A percentile compares a stretch with the other conserved stretches of the same genome.
Conservation (phyloP, 768 basidiomycete genomes). For the Auricularia sp. region DNA sequence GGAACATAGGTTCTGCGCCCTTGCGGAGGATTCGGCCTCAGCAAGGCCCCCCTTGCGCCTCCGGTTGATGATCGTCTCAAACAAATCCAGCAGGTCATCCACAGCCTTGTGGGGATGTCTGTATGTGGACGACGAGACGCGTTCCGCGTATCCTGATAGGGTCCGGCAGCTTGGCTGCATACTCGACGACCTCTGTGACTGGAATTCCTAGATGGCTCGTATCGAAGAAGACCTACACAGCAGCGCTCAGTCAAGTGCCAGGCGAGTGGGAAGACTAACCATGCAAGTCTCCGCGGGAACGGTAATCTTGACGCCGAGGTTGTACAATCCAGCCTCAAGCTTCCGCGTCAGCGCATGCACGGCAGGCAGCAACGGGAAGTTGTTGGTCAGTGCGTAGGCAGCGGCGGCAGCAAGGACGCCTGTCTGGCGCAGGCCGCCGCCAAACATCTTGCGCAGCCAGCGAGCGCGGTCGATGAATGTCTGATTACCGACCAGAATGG, state of each 20-base stretch:
- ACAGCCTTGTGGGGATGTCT: conserved; percentile 72
- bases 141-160: conserved; percentile 65
- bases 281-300: conserved; percentile 82
- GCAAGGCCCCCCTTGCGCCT: conserved; percentile 49
- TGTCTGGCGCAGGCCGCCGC: conserved; percentile 91
- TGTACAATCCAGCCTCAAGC: conserved; percentile 59
- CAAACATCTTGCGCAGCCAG: conserved; percentile 92
- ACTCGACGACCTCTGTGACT: conserved; percentile 58
- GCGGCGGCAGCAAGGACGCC: conserved; percentile 75
- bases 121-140: conserved; percentile 78
- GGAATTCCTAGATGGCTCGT: conserved; percentile 58
- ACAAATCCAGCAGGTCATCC: conserved; percentile 61
- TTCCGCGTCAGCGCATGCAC: conserved; percentile 67
- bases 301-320: conserved; percentile 62
- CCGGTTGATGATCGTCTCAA: conserved; percentile 56
- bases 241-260: neutral
- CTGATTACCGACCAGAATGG: conserved; percentile 71
- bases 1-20: neutral
- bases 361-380: conserved; percentile 60
- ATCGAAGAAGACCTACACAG: conserved; percentile 66
- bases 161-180: conserved; percentile 49
- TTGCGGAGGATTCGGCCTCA: neutral
- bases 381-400: conserved; percentile 78
- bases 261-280: conserved; percentile 33
- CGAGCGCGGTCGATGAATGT: conserved; percentile 73